Evolutionary conservation across 352 stramenopile genomes (phyloP), one percentile per base, ranked within the genome.

Genomic region (Phytophthora ramorum): DNA sequence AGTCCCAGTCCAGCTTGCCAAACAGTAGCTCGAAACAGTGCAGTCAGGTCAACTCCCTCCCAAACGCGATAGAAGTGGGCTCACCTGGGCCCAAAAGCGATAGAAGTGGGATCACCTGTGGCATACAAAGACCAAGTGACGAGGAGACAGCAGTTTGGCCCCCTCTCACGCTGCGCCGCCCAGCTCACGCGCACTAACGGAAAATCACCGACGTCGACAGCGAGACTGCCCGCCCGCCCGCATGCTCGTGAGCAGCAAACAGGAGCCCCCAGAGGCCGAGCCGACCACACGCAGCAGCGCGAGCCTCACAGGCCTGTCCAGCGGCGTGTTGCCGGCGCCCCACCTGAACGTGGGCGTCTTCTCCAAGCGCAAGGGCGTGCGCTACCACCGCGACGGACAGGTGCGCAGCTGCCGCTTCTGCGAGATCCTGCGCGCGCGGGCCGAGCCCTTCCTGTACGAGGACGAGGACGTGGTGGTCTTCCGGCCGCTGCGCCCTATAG

Each of bases 391-490:
- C 26, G 82, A 92, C 47, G 83, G 84, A 19, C 58, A 73, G 35
- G 78, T 95, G 38, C 55, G 73, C 43, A 83, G 70, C 64, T 95
- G 87, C 50, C 85, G 86, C 61, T 95, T 93, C 65, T 95, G 87
- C 58, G 83, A 95, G 59, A 95, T 95, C 63, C 61, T 93, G 26
- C 73, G 74, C 16, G 40, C 59, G 4, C 71, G 76, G 26, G 73
- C 78, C 58, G 82, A 95, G 60, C 70, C 68, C 10, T 90, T 95
- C 40, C 64, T 93, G 19, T 94, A 91, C 47, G 78, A 96, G 51
- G 85, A 94, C 71, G 87, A 90, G 41, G 50, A 76, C 54, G 71
- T 96, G 19, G 83, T 85, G 10, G 87, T 96, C 55, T 93, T 96
- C 61, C 85, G 85, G 3, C 87, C 87, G 19, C 64, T 96, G 35